Conservation (phyloP, 495 filamentous ascomycete species). For the Aspergillus avenaceus region DNA sequence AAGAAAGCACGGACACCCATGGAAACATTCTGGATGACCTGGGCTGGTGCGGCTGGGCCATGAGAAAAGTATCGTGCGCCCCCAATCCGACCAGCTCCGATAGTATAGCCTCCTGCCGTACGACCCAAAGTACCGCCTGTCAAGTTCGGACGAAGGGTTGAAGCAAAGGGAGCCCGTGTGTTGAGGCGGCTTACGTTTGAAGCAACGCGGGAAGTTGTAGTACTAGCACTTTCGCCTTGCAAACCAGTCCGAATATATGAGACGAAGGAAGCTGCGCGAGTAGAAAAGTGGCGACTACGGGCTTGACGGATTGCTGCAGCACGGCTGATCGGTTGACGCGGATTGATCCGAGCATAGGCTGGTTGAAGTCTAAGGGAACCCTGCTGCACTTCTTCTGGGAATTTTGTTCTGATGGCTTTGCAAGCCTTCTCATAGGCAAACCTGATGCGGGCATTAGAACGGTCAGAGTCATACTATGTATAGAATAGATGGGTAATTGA, state of each 20-base stretch:
- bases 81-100: constrained; percentile 65
- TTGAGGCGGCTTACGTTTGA: constrained; percentile 62
- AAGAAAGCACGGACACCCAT: constrained; percentile 85
- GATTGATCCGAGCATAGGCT: constrained; percentile 47
- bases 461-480: constrained; percentile 8
- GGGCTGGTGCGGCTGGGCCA: constrained; percentile 73
- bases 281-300: constrained; percentile 71
- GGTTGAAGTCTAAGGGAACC: constrained; percentile 43
- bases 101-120: constrained; percentile 79
- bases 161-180: constrained; percentile 80
- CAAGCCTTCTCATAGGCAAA: constrained; percentile 62
- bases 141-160: constrained; percentile 84
- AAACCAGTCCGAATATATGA: constrained; percentile 46
- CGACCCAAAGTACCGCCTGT: constrained; percentile 83
- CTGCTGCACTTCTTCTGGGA: constrained; percentile 50
- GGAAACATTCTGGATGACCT: constrained; percentile 93
- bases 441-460: constrained; percentile 33
- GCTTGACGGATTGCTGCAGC: constrained; percentile 67
- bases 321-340: constrained; percentile 69
- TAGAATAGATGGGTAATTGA: constrained; percentile 5
- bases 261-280: constrained; percentile 61
- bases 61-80: constrained; percentile 88
- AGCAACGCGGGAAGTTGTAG: constrained; percentile 62
- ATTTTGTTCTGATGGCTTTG: constrained; percentile 57
- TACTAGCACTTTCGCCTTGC: constrained; percentile 59